Evolutionary conservation across 139 green algal genomes (phyloP).

Genomic region (Chlamydomonas eustigma): DNA sequence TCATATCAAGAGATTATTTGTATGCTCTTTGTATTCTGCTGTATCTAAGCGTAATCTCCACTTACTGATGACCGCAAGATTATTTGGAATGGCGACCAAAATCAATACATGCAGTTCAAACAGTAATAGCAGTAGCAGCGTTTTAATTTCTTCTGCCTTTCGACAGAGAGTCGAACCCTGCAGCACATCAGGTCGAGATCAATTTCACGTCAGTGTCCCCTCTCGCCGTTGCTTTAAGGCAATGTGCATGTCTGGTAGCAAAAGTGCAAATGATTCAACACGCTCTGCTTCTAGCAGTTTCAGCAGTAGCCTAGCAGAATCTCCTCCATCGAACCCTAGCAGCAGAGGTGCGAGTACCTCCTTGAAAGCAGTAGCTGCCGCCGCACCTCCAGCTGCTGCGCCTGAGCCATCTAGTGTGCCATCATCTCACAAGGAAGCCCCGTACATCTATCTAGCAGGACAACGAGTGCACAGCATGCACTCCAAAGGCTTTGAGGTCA

Average conservation of each 20-base stretch:
- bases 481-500: constrained; percentile 51
- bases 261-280: too few relatives aligned
- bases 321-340: not conserved
- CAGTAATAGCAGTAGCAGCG: too few relatives aligned
- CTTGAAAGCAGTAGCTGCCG: too few relatives aligned
- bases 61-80: too few relatives aligned
- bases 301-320: not conserved
- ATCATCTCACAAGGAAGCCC: not conserved
- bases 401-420: not conserved
- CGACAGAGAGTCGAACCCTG: not conserved
- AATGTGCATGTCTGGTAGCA: not conserved
- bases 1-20: too few relatives aligned
- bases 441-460: constrained; percentile 2
- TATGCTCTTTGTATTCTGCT: too few relatives aligned
- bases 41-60: too few relatives aligned
- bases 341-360: not conserved
- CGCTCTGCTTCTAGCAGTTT: not conserved
- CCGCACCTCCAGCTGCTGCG: not conserved
- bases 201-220: not conserved
- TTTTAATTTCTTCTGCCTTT: too few relatives aligned
- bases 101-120: too few relatives aligned
- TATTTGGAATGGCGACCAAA: too few relatives aligned
- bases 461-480: constrained; percentile 28
- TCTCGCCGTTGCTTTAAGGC: not conserved
- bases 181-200: not conserved